Conservation (phyloP, 2,329 filamentous ascomycete genomes). For the Aspergillus terreus region DNA sequence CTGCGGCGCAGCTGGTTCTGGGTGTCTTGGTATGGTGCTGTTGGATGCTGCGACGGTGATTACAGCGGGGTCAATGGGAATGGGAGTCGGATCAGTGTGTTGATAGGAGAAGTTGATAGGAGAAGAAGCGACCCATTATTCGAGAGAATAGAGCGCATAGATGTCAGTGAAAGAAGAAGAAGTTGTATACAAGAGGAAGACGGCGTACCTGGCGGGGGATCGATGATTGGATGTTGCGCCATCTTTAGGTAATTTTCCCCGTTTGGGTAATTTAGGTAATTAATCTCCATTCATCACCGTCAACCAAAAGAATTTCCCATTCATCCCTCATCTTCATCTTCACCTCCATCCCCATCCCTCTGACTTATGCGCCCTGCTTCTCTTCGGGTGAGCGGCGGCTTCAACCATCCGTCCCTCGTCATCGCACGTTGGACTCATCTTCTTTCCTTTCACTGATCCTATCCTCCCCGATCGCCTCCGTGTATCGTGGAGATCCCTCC, state of each 20-base stretch:
- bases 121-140: no score
- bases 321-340: not conserved
- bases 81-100: no score
- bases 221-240: not conserved
- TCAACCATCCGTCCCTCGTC: constrained; percentile 16
- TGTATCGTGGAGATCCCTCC: constrained; percentile 1
- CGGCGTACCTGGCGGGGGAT: not conserved
- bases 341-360: not conserved
- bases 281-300: not conserved
- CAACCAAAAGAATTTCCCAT: not conserved
- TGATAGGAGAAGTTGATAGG: no score
- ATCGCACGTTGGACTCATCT: constrained; percentile 5
- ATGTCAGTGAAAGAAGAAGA: not conserved
- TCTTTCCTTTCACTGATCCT: not conserved
- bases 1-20: not conserved
- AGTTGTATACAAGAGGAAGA: not conserved
- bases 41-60: not conserved
- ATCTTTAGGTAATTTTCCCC: no score
- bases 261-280: not conserved
- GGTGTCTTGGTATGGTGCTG: not conserved
- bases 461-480: not conserved
- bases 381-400: constrained; percentile 18
- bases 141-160: not conserved
- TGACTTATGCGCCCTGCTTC: constrained; percentile 6
- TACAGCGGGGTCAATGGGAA: no score